phyloP scores from a whole-genome alignment of 345 rosid genomes.

The Ceriops tagal region DNA sequence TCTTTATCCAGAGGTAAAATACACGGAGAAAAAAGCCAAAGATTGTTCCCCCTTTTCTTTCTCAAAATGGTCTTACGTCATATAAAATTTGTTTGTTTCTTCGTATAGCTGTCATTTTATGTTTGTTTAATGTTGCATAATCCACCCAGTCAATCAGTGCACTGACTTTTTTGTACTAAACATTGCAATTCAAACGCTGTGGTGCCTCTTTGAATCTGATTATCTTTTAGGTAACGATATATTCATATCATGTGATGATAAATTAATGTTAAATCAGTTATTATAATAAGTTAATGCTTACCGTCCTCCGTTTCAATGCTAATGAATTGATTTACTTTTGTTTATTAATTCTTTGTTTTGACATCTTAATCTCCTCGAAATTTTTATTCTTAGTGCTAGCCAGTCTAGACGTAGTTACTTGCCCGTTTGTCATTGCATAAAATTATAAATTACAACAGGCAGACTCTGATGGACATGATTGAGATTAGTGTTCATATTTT shows the following conservation, averaged over 20 bases:
- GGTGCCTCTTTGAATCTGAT: constrained; percentile 17
- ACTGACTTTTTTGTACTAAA: constrained; percentile 13
- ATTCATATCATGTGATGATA: constrained; percentile 9
- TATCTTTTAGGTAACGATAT: constrained; percentile 13
- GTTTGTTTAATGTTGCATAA: constrained; percentile 16
- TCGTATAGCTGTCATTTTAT: constrained; percentile 13
- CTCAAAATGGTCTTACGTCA: not conserved
- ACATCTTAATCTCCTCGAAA: constrained; percentile 53
- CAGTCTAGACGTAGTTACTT: constrained; percentile 14
- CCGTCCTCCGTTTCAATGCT: constrained; percentile 13
- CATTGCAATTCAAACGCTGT: constrained; percentile 15
- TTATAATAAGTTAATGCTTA: not conserved
- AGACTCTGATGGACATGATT: no score
- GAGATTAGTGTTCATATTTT: no score
- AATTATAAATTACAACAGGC: no score
- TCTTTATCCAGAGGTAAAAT: constrained; percentile 6
- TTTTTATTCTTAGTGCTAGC: constrained; percentile 6
- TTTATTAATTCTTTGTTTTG: constrained; percentile 11
- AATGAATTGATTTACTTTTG: constrained; percentile 7
- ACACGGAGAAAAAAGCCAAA: constrained; percentile 16
- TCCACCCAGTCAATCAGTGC: constrained; percentile 18
- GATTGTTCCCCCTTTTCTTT: not conserved
- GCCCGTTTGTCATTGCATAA: constrained; percentile 18
- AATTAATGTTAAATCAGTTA: constrained; percentile 11
- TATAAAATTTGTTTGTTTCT: not conserved